Evolutionary conservation across 2,329 filamentous ascomycete species (phyloP), one percentile per base, ranked within the genome.

Genomic region (Calonectria montana): DNA sequence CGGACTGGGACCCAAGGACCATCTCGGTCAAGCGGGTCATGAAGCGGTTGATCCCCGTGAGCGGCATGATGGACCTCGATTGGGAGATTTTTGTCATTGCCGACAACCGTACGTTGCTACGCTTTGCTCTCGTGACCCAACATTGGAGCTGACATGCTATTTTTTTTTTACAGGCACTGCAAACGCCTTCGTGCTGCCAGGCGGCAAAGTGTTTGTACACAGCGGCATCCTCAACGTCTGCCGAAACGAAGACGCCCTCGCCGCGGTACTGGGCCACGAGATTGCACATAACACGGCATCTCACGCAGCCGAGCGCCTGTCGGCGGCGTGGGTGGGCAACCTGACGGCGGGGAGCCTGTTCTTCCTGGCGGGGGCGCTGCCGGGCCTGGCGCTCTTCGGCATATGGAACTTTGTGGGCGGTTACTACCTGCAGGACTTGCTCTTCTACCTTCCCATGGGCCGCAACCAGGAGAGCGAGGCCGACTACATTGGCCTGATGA

Each of bases 31-130:
- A 88, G 79, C 85, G 89, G 71, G 92, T 96, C 15, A 88, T 96
- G 87, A 80, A 85, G 65, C 84, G 91, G 67, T 81, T 96, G 77
- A 89, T 95, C 29, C 92, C 92, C 7, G 91, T 91, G 63, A 91
- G 89, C 74, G 92, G 92, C 6, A 84, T 94, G 84, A 78, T 82
- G 66, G 82, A 88, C 73, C 83, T 88, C 69, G 80, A 90, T 15
- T 96, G 94, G 94, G 92, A 95, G 83, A 88, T 96, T 4, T 86
- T 89, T 77, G 93, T 96, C 8, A 94, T 96, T 77, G 88, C 94
- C n/a, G 91, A 92, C 71, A 86, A 86, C 23, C 74, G 86, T 87
- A 80, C 53, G 86, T 81, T 43, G n/a, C 23, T 50, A 13, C 7
- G n/a, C 27, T 18, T 18, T 37, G 47, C 6, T 2, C 7, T 4